Conservation (phyloP, 495 filamentous ascomycete genomes). For the Tuber indicum region DNA sequence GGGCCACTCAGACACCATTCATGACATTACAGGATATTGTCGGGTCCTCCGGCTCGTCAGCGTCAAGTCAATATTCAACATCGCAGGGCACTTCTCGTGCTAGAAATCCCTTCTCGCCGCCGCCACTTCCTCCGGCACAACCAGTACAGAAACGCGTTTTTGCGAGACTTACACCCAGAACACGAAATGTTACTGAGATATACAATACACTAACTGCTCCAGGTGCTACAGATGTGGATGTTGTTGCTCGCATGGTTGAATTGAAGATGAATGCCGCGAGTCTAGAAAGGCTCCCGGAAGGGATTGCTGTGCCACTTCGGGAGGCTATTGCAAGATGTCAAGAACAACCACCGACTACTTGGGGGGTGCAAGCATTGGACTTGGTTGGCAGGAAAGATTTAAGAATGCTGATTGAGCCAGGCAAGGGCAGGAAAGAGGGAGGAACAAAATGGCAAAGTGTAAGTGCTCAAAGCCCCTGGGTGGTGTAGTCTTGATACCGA, state of each 20-base stretch:
- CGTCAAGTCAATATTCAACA: slow-evolving; percentile 39
- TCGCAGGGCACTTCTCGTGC: slow-evolving; percentile 34
- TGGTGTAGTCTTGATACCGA: slow-evolving; percentile 9
- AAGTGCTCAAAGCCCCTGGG: slow-evolving; percentile 7
- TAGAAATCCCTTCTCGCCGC: slow-evolving; percentile 39
- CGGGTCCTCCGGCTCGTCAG: slow-evolving; percentile 43
- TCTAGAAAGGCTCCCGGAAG: slow-evolving; percentile 77
- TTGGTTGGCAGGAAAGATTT: slow-evolving; percentile 80
- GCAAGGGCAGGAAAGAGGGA: slow-evolving; percentile 42
- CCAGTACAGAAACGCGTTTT: slow-evolving; percentile 37
- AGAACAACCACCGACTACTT: slow-evolving; percentile 67
- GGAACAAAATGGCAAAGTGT: slow-evolving; percentile 39
- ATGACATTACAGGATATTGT: slow-evolving; percentile 57
- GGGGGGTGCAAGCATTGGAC: slow-evolving; percentile 61
- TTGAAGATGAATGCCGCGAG: slow-evolving; percentile 53
- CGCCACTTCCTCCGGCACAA: slow-evolving; percentile 33
- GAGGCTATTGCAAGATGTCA: slow-evolving; percentile 81
- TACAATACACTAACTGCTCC: slow-evolving; percentile 39
- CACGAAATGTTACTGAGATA: slow-evolving; percentile 58
- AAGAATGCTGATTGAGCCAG: slow-evolving; percentile 56
- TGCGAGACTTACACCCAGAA: slow-evolving; percentile 56
- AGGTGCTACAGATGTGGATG: slow-evolving; percentile 45
- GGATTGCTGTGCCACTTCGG: slow-evolving; percentile 67
- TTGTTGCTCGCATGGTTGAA: slow-evolving; percentile 57
- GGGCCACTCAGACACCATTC: slow-evolving; percentile 48